Conservation (phyloP, 768 basidiomycete genomes). For the Pisolithus orientalis region DNA sequence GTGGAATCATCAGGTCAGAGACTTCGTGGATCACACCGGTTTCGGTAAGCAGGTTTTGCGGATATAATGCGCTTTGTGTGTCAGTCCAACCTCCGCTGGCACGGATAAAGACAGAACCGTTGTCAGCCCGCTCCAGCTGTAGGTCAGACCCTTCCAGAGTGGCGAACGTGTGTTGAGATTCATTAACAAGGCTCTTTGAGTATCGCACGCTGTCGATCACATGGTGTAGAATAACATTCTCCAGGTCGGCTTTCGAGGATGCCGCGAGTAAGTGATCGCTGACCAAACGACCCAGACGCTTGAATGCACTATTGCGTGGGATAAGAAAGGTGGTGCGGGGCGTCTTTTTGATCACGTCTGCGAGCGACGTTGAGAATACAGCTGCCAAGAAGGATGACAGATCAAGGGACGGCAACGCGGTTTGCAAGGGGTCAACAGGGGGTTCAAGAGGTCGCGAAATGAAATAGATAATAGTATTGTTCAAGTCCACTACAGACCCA, state of each 20-base stretch:
- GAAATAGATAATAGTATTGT: slow-evolving; percentile 85
- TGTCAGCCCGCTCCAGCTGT: slow-evolving; percentile 57
- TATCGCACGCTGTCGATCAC: slow-evolving; percentile 74
- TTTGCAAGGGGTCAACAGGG: slow-evolving; percentile 74
- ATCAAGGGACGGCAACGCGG: slow-evolving; percentile 75
- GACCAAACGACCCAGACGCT: slow-evolving; percentile 74
- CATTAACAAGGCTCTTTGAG: slow-evolving; percentile 48
- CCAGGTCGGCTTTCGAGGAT: slow-evolving; percentile 73
- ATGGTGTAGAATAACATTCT: slow-evolving; percentile 85
- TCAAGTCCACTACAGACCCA: slow-evolving; percentile 50
- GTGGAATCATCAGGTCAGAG: slow-evolving; percentile 79
- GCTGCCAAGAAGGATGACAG: slow-evolving; percentile 89
- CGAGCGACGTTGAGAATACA: slow-evolving; percentile 79
- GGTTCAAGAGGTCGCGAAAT: slow-evolving; percentile 78
- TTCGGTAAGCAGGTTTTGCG: slow-evolving; percentile 68
- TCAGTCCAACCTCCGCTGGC: slow-evolving; percentile 77
- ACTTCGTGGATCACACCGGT: slow-evolving; percentile 92
- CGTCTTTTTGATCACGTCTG: slow-evolving; percentile 55
- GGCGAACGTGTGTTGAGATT: slow-evolving; percentile 64
- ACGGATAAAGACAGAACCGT: slow-evolving; percentile 40
- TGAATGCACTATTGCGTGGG: slow-evolving; percentile 87
- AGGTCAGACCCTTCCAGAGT: slow-evolving; percentile 86
- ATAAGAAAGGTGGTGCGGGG: slow-evolving; percentile 79
- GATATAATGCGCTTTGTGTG: slow-evolving; percentile 53
- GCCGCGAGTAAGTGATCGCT: slow-evolving; percentile 81